Conservation (phyloP, 352 stramenopile genomes). For the Phytophthora pseudosyringae region DNA sequence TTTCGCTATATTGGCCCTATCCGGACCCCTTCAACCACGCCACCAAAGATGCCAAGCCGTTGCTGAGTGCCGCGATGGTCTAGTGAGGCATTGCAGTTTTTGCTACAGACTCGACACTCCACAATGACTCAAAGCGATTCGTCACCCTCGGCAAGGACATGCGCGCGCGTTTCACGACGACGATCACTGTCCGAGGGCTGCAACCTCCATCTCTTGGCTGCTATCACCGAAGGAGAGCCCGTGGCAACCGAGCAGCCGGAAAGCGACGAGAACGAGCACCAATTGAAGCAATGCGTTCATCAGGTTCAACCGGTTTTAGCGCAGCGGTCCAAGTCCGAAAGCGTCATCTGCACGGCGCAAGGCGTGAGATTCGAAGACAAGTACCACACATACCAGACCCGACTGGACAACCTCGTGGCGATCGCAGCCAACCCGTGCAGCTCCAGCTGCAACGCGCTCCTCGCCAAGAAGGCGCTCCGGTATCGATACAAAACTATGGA, state of each 20-base stretch:
- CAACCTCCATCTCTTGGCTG: conserved; percentile 18
- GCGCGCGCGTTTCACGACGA: conserved; percentile 10
- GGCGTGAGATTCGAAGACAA: conserved; percentile 33
- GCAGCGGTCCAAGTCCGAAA: conserved; percentile 30
- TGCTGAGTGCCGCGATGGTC: neutral
- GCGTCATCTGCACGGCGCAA: conserved; percentile 35
- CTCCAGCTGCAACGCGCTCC: conserved; percentile 29
- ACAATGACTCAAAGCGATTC: conserved; percentile 18
- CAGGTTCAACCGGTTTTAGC: neutral
- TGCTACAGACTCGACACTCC: conserved; percentile 13
- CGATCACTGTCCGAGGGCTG: conserved; percentile 27
- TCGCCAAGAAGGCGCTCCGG: conserved; percentile 37
- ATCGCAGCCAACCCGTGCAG: conserved; percentile 22
- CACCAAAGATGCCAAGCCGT: conserved; percentile 12
- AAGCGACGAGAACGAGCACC: neutral
- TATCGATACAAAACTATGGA: conserved; percentile 33
- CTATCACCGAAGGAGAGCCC: conserved; percentile 10
- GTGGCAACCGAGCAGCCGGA: too few species aligned
- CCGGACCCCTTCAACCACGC: conserved; percentile 16
- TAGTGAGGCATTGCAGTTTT: conserved; percentile 18
- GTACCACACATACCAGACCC: conserved; percentile 17
- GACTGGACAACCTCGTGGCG: conserved; percentile 22
- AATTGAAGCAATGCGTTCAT: neutral
- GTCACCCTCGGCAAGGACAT: neutral
- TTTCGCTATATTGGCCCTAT: conserved; percentile 21